These are phyloP conservation scores for Parastagonospora nodorum DNA, from an alignment of 2,329 filamentous ascomycete species.

Conservation along the genomic window DNA sequence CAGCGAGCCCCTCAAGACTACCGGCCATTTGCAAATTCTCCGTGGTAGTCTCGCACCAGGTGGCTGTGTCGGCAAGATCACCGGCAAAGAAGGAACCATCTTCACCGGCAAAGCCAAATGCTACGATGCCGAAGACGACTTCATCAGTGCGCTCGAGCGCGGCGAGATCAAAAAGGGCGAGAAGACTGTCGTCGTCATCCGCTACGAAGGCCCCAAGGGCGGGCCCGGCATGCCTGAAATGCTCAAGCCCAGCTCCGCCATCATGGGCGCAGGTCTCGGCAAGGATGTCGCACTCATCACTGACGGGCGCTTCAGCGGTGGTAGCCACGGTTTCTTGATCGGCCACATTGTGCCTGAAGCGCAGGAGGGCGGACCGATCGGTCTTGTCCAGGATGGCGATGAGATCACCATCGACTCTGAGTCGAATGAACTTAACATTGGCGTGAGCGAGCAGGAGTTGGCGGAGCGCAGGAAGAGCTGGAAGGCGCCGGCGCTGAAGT, in stretches of 20 bases:
- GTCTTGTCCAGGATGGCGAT: constrained; percentile 80
- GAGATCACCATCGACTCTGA: constrained; percentile 82
- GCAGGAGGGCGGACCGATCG: constrained; percentile 83
- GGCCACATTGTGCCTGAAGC: constrained; percentile 89
- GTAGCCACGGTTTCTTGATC: constrained; percentile 84
- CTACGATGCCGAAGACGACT: constrained; percentile 72
- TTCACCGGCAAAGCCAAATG: constrained; percentile 74
- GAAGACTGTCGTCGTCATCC: constrained; percentile 77
- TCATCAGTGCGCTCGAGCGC: constrained; percentile 69
- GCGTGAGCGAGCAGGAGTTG: constrained; percentile 68
- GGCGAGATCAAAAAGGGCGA: constrained; percentile 75
- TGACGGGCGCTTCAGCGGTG: constrained; percentile 78
- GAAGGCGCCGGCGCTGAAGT: constrained; percentile 60
- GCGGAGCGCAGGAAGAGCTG: constrained; percentile 57
- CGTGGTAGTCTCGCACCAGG: constrained; percentile 71
- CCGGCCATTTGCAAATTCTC: constrained; percentile 75
- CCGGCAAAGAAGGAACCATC: constrained; percentile 71
- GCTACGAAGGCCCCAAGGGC: constrained; percentile 75
- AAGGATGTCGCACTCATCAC: constrained; percentile 76
- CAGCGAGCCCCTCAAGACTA: constrained; percentile 70
- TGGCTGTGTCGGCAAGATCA: constrained; percentile 76
- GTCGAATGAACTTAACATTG: constrained; percentile 67
- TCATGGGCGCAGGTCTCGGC: constrained; percentile 75
- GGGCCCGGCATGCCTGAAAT: constrained; percentile 78
- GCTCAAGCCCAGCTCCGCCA: constrained; percentile 72